Percentiles rank a stretch among this genome's conserved stretches.
These are phyloP conservation scores for Chenopodium album DNA, from an alignment of 148 eudicot genomes.

Conservation along the genomic window DNA sequence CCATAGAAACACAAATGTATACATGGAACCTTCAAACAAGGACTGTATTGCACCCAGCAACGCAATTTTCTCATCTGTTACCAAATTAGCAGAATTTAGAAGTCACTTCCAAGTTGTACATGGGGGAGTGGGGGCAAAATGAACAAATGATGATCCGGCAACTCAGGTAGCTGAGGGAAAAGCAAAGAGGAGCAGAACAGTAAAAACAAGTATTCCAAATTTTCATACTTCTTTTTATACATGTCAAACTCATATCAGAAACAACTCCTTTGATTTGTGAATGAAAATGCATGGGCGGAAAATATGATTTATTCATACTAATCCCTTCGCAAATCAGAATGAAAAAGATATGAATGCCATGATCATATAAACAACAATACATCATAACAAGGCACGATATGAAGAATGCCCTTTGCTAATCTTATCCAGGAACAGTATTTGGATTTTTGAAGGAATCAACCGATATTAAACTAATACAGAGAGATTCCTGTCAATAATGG, in stretches of 20 bases:
- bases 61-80: constrained; percentile 94
- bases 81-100: constrained; percentile 16
- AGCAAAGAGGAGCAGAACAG: neutral
- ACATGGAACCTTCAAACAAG: constrained; percentile 98
- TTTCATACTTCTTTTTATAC: neutral
- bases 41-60: constrained; percentile 97
- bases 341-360: neutral
- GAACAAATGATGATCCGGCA: neutral
- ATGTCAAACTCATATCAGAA: neutral
- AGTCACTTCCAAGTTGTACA: neutral
- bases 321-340: neutral
- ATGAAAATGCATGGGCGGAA: neutral
- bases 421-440: neutral
- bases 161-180: neutral
- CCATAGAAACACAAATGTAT: constrained; percentile 97
- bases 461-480: too few species aligned
- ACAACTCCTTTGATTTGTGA: neutral
- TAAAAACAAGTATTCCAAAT: neutral
- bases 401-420: neutral
- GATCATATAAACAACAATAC: neutral
- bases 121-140: neutral
- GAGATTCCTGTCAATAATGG: neutral
- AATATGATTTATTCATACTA: neutral
- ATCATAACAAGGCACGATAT: neutral
- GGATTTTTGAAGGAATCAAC: too few species aligned